phyloP scores from a whole-genome alignment of 1,284 basidiomycete species.

The Sporisorium exsertum region DNA sequence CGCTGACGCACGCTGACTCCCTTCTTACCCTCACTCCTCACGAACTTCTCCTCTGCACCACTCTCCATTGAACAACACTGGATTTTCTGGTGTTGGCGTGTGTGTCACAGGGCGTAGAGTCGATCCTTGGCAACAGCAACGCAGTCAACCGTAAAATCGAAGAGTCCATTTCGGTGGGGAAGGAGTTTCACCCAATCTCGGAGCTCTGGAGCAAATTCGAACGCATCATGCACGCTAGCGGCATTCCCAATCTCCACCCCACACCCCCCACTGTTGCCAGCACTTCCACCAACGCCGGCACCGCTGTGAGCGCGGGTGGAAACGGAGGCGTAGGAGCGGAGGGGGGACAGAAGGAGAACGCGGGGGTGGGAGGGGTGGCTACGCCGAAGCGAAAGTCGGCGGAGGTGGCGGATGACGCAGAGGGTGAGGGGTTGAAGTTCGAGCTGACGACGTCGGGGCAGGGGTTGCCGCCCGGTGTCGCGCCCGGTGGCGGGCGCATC shows the following conservation, averaged over 20 bases:
- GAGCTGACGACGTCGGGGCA: not conserved
- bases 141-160: constrained; percentile 90
- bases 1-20: not conserved
- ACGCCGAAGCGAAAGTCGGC: not conserved
- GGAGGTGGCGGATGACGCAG: not conserved
- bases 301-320: not conserved
- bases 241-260: constrained; percentile 44
- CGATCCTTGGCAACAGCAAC: constrained; percentile 85
- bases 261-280: not conserved
- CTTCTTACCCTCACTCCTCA: not conserved
- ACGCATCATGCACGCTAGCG: constrained; percentile 75
- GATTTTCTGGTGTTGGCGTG: not conserved
- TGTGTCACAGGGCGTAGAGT: constrained; percentile 82
- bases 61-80: no score
- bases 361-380: not conserved
- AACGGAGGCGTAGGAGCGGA: not conserved
- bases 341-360: not conserved
- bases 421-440: constrained; percentile 1
- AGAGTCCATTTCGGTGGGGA: constrained; percentile 89
- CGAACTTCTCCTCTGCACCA: not conserved
- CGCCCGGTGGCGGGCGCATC: constrained; percentile 45
- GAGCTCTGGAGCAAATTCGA: constrained; percentile 86
- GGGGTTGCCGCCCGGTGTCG: constrained; percentile 35
- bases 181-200: constrained; percentile 90
- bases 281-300: not conserved